A percentile compares a stretch with the other conserved stretches of the same genome.
These are phyloP conservation scores for Fusarium torreyae DNA, from an alignment of 2,329 filamentous ascomycete genomes.

Conservation along the genomic window DNA sequence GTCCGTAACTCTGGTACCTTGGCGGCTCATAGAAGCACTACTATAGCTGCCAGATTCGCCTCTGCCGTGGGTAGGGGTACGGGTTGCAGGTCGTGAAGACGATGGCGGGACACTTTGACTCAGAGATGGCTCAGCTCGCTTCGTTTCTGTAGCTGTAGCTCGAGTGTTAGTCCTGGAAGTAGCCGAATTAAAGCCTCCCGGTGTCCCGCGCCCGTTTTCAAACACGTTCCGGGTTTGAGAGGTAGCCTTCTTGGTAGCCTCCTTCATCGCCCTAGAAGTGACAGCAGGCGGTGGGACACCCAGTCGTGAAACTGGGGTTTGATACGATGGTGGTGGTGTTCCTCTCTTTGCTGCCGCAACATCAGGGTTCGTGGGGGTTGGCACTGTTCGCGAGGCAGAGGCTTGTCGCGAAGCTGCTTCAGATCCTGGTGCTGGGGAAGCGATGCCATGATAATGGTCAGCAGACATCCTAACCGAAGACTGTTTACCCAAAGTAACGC, in stretches of 20 bases:
- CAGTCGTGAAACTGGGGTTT: conserved; percentile 77
- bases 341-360: conserved; percentile 74
- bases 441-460: conserved; percentile 93
- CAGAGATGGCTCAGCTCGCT: conserved; percentile 35
- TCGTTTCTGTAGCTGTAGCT: conserved; percentile 34
- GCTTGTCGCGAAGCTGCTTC: conserved; percentile 50
- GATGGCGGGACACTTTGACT: conserved; percentile 35
- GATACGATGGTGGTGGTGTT: conserved; percentile 89
- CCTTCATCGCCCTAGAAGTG: conserved; percentile 95
- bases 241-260: conserved; percentile 90
- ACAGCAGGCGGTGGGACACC: conserved; percentile 93
- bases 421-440: conserved; percentile 79
- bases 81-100: conserved; percentile 34
- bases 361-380: conserved; percentile 68
- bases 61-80: conserved; percentile 32
- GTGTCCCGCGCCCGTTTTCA: conserved; percentile 57
- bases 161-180: conserved; percentile 45
- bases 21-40: conserved; percentile 59
- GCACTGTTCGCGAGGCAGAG: conserved; percentile 62
- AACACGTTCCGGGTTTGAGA: conserved; percentile 88
- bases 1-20: conserved; percentile 37
- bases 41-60: conserved; percentile 47
- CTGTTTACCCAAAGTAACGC: conserved; percentile 82
- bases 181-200: conserved; percentile 49
- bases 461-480: conserved; percentile 89